Conservation (phyloP, 495 filamentous ascomycete species). For the Parathielavia appendiculata region DNA sequence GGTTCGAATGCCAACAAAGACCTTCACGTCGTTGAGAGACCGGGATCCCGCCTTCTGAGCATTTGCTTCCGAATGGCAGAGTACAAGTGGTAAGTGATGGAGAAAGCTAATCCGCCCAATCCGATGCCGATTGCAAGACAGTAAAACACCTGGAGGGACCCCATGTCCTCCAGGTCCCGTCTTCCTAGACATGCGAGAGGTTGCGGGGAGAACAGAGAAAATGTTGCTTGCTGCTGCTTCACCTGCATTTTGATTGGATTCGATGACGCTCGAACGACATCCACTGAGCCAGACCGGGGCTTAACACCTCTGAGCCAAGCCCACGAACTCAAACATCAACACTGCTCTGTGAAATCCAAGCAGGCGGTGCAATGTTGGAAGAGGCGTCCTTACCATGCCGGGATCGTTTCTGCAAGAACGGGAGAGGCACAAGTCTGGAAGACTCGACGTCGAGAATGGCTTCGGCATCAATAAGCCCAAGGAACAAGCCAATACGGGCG, state of each 20-base stretch:
- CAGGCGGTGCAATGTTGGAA: no score
- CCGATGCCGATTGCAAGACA: conserved; percentile 16
- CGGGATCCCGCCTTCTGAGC: background rate
- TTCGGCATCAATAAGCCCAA: background rate
- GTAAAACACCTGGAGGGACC: conserved; percentile 6
- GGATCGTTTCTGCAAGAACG: no score
- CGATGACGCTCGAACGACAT: background rate
- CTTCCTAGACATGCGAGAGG: background rate
- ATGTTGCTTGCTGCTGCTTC: background rate
- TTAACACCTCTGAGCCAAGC: background rate
- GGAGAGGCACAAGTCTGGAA: no score
- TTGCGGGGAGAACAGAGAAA: background rate
- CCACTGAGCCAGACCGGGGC: background rate
- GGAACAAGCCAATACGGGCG: background rate
- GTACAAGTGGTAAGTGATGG: conserved; percentile 11
- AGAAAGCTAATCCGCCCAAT: conserved; percentile 14
- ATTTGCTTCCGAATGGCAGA: background rate
- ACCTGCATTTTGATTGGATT: background rate
- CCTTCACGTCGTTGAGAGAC: background rate
- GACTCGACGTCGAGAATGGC: no score
- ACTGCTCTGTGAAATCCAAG: no score
- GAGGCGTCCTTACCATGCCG: no score
- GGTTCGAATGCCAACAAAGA: background rate
- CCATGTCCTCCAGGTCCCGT: background rate
- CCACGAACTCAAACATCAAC: background rate